A percentile compares a stretch with the other conserved stretches of the same genome.
Evolutionary conservation across 306 rosid species (phyloP).

Genomic region (Luffa aegyptiaca): DNA sequence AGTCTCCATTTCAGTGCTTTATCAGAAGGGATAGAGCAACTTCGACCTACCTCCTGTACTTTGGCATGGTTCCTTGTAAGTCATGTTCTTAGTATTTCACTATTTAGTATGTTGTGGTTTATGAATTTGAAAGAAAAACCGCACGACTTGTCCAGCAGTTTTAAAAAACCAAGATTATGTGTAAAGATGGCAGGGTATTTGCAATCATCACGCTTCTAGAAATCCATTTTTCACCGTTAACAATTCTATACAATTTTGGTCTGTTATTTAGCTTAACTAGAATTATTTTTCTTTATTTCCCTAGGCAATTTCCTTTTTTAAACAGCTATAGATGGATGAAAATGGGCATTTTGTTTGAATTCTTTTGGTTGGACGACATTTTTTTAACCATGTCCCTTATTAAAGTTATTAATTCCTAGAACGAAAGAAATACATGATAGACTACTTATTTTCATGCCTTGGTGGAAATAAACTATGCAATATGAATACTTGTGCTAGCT

Average conservation of each 20-base stretch:
- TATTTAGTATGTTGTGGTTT: not conserved
- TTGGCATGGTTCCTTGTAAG: conserved; percentile 78
- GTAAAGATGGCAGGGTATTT: not conserved
- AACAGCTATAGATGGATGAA: not conserved
- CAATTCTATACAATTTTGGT: not conserved
- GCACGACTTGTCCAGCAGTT: not conserved
- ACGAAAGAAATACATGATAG: too few relatives aligned
- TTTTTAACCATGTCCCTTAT: not conserved
- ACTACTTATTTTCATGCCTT: not conserved
- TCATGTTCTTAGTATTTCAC: not conserved
- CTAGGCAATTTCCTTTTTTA: not conserved
- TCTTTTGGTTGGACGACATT: not conserved
- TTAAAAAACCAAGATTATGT: not conserved
- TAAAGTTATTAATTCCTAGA: too few relatives aligned
- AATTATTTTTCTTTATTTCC: not conserved
- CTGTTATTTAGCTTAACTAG: not conserved
- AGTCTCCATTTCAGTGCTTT: conserved; percentile 69
- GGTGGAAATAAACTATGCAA: not conserved
- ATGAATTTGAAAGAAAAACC: not conserved
- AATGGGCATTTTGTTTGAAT: not conserved
- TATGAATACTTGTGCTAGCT: not conserved
- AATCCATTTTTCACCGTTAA: conserved; percentile 12
- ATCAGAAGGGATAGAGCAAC: conserved; percentile 73
- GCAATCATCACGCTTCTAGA: not conserved
- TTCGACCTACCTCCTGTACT: conserved; percentile 53